Evolutionary conservation across 2,329 filamentous ascomycete genomes (phyloP), one percentile per base, ranked within the genome.

Genomic region (Cryphonectria nitschkei): DNA sequence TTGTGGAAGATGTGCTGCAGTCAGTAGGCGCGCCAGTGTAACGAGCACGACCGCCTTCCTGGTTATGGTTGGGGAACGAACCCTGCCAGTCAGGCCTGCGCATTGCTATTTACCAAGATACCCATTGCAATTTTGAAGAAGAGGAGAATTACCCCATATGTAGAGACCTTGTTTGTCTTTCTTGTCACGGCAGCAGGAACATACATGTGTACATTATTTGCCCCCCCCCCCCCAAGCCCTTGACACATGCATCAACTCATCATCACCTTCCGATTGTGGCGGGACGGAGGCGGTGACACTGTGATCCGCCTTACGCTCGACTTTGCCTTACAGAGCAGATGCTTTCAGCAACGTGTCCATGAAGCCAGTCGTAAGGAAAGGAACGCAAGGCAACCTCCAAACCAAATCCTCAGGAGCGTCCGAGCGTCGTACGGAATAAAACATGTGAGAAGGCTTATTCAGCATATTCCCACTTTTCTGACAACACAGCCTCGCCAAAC

Each of bases 1-100:
- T 92, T 3, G 84, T 92, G 54, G 89, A 92, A 71, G 88, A 91
- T 75, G 89, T 92, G 3, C 77, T 92, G 68, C 83, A 79, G 9
- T 83, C 84, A 76, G 88, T 91, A 11, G 84, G 84, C 50, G 85
- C 85, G 70, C 89, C 89, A 11, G 75, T 85, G 37, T 89, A 72
- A 77, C 32, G 22, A 26, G 32, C 8, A 22, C 9, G 32, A 34
- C 19, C 37, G 37, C 11, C 11, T 11, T 11, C 11, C 19, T 50
- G 19, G 19, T 50, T 22, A 8, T 22, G 19, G 1, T 39, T 39
- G 16, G 5, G 39, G 34, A 63, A n/a, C 3, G 39, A 32, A 32
- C 16, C 9, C 5, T 34, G 9, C 26, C 16, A 32, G 37, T 16
- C 16, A 32, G 29, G 37, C 64, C n/a, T 37, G 32, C 58, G 52